Base-by-base conservation (phyloP, 164 flowering plant genomes). In the Chloranthus sessilifolius region DNA sequence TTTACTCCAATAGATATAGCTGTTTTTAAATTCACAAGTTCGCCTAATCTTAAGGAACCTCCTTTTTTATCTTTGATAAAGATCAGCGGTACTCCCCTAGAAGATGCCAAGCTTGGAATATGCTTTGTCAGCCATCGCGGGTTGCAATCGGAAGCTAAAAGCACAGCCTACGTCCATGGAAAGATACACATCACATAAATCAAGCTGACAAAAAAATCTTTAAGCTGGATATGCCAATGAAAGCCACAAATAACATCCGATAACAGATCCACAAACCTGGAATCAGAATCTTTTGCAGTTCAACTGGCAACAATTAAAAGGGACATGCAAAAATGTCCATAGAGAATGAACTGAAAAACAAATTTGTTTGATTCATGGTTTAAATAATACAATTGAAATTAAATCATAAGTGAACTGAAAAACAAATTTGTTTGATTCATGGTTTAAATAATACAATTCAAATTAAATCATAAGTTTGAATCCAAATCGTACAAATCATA, bases 1-100 rank as follows among this genome's bases (percentile, higher is more conserved):
- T 90, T 90, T 4, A 90, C 61, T 24, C 97, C 95, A 47, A 90
- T 59, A 9, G 87, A 86, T n/a, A 84, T 72, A 17, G 97, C 86
- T 3, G 94, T 80, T 70, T 81, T 90, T n/a, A 86, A 55, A 55
- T 82, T 74, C 37, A 86, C 76, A 23, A 86, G 63, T 58, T 82
- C 80, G 19, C 97, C 97, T 50, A 86, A 70, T 63, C 86, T 76
- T 29, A 81, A 47, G 20, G 95, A 86, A 30, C 90, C 88, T 11
- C 57, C 70, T 50, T 72, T 80, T 8, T 66, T 67, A 56, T 86
- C 94, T 55, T 60, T 77, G 33, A 84, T 65, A 52, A 52, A 61
- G 29, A 86, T 72, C 47, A 90, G 41, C 0, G 95, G 88, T 1
- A 90, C 95, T 33, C 61, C 62, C 59, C 90, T 75, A 36, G 86